Conservation (phyloP, 306 rosid species). For the Castanopsis chinensis region DNA sequence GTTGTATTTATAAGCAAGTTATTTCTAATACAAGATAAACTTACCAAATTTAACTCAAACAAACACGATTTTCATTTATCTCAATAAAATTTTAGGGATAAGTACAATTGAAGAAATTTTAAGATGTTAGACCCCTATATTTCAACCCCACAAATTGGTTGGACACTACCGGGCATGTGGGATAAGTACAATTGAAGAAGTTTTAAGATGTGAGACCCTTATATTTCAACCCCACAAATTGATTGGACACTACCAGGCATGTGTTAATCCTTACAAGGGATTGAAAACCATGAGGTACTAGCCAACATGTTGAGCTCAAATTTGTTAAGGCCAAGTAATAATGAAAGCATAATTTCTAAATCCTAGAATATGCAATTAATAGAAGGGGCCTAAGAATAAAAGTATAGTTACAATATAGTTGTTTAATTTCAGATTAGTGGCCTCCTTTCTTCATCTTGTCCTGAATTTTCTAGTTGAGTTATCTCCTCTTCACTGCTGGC, state of each 20-base stretch:
- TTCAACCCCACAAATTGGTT: not conserved
- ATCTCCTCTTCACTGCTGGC: constrained; percentile 29
- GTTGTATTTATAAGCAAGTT: no score
- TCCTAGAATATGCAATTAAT: not conserved
- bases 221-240: not conserved
- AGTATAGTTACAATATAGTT: not conserved
- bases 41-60: no score
- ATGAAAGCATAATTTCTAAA: not conserved
- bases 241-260: no score
- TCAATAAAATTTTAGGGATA: not conserved
- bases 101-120: not conserved
- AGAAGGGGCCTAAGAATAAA: constrained; percentile 7
- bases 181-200: not conserved
- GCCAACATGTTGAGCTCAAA: not conserved
- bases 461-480: constrained; percentile 12
- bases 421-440: constrained; percentile 49
- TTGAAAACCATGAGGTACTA: no score
- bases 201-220: not conserved
- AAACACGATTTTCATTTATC: not conserved
- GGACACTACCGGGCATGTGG: not conserved
- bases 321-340: not conserved
- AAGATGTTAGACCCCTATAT: not conserved
- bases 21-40: no score
- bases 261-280: no score
- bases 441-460: constrained; percentile 56